A percentile compares a stretch with the other conserved stretches of the same genome.
Evolutionary conservation across 768 basidiomycete genomes (phyloP).

Genomic region (Pluteus cervinus): DNA sequence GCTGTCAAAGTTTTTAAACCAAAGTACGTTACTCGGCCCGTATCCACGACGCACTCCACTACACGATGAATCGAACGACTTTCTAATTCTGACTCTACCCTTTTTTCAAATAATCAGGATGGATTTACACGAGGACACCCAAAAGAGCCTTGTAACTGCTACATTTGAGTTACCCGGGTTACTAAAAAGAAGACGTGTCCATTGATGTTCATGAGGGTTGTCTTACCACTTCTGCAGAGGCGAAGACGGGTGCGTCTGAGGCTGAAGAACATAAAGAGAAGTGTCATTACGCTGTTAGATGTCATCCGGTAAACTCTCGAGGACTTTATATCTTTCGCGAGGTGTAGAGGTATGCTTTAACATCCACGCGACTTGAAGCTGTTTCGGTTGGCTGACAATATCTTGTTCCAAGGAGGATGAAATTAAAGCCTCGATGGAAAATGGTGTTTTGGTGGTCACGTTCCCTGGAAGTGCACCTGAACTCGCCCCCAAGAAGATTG

Average conservation of each 20-base stretch:
- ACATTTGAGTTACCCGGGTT: constrained; percentile 53
- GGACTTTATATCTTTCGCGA: constrained; percentile 45
- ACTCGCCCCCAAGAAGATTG: constrained; percentile 6
- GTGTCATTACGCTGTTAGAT: constrained; percentile 44
- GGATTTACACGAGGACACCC: constrained; percentile 44
- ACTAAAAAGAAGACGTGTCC: constrained; percentile 38
- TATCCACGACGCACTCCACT: too few species aligned
- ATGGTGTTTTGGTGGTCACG: constrained; percentile 6
- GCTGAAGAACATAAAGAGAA: constrained; percentile 29
- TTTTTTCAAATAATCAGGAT: constrained; percentile 29
- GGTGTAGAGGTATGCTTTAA: constrained; percentile 42
- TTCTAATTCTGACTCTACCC: too few species aligned
- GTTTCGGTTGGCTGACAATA: not conserved
- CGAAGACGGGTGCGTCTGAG: constrained; percentile 20
- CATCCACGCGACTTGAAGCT: not conserved
- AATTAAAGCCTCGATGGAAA: constrained; percentile 4
- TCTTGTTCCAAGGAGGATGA: constrained; percentile 4
- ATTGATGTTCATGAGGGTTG: constrained; percentile 45
- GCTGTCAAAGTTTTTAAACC: constrained; percentile 18
- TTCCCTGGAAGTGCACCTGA: constrained; percentile 6
- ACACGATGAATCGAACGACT: too few species aligned
- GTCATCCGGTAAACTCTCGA: constrained; percentile 37
- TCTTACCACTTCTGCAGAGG: constrained; percentile 46
- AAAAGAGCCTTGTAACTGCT: constrained; percentile 42
- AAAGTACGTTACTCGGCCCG: too few species aligned